A percentile compares a stretch with the other conserved stretches of the same genome.
phyloP scores from a whole-genome alignment of 2,329 filamentous ascomycete genomes.

The Ceratocystis ficicola region DNA sequence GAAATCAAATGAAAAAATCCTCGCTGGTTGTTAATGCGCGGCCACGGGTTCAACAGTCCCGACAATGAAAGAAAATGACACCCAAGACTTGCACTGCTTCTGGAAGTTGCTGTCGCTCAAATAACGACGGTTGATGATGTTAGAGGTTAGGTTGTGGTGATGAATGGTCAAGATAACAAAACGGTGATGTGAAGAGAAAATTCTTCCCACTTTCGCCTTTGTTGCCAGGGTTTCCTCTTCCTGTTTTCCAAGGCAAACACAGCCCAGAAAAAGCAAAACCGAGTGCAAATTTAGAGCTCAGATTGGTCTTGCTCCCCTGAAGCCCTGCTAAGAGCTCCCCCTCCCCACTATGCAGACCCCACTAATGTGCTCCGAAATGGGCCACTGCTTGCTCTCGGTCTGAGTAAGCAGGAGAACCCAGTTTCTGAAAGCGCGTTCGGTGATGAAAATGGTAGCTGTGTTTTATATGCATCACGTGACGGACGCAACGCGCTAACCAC shows the following conservation, averaged over 20 bases:
- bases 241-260: slow-evolving; percentile 3
- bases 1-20: neutral
- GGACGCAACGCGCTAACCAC: neutral
- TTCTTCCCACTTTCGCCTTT: slow-evolving; percentile 3
- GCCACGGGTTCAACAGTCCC: neutral
- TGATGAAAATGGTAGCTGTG: too few species aligned
- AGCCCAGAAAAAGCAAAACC: neutral
- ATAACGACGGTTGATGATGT: too few species aligned
- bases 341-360: neutral
- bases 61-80: neutral
- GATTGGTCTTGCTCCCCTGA: too few species aligned
- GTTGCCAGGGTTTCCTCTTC: slow-evolving; percentile 11
- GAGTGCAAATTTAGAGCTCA: neutral
- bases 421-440: too few species aligned
- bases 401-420: neutral
- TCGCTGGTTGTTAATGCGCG: neutral
- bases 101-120: too few species aligned
- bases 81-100: too few species aligned
- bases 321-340: neutral
- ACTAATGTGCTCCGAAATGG: neutral
- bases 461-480: neutral
- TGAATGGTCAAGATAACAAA: neutral
- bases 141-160: neutral
- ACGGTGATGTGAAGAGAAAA: slow-evolving; percentile 4
- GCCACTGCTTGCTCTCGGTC: neutral